Evolutionary conservation across 2,329 filamentous ascomycete species (phyloP), one percentile per base, ranked within the genome.

Genomic region (Daldinia sp.): DNA sequence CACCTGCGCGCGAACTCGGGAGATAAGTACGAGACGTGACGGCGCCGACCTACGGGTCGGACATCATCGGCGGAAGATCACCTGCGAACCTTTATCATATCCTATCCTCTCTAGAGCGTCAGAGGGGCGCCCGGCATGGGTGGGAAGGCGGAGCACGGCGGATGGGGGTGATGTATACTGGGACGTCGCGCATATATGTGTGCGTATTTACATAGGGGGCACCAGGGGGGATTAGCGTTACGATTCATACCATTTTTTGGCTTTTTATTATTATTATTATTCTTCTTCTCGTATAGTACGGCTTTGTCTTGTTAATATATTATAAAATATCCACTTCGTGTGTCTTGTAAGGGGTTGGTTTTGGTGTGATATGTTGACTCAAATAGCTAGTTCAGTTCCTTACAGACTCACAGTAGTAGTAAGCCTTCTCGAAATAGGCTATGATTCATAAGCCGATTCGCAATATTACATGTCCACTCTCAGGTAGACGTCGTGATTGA

Each of bases 271-370:
- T 30, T 32, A 4, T 8, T 48, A 17, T 6, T 48, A 32, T 51
- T 23, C 21, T 43, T 56, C 25, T 50, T 29, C 34, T 56, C 39
- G 30, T 59, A 58, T 45, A 53, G 30, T 50, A 58, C 21, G 34
- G 41, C 25, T 53, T 45, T 50, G 53, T 60, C 51, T 57, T 63
- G 59, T 58, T 66, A 66, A 63, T 63, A 63, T n/a, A 48, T 53
- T 51, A 21, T 51, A n/a, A 29, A 29, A 29, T 30, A n/a, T 48
- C 11, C n/a, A 11, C 2, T 19, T 30, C 7, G 15, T 48, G 45
- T 48, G 15, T 48, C 13, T 4, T 30, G n/a, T 19, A 10, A 11
- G 7, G 9, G 11, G n/a, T 30, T 19, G 25, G 5, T 45, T 27
- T 45, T 5, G 21, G 6, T 10, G 8, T 23, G 17, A 6, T 10